Conservation (phyloP, 2,329 filamentous ascomycete genomes). For the Gyromitra esculenta region DNA sequence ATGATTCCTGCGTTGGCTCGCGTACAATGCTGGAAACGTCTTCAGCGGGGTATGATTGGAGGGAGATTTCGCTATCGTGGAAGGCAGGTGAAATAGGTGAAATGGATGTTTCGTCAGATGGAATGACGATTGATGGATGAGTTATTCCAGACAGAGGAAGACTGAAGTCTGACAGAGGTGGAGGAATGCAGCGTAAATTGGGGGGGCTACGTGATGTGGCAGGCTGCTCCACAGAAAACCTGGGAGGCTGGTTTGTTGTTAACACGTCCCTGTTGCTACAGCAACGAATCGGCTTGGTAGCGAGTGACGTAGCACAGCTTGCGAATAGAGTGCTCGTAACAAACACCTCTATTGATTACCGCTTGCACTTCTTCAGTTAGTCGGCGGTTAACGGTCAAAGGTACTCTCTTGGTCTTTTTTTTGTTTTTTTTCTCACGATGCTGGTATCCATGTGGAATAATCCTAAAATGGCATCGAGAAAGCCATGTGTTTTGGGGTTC, state of each 20-base stretch:
- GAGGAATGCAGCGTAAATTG: background rate
- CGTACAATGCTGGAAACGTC: background rate
- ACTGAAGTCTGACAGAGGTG: constrained; percentile 7
- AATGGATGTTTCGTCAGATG: background rate
- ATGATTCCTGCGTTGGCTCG: constrained; percentile 37
- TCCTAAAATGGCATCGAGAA: background rate
- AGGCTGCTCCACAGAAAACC: constrained; percentile 12
- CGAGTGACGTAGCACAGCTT: constrained; percentile 2
- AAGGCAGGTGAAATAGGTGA: constrained; percentile 17
- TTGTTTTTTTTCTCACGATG: background rate
- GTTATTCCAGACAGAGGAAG: constrained; percentile 22
- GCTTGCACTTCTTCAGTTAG: background rate
- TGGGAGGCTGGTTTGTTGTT: constrained; percentile 34
- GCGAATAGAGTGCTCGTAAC: too few species aligned
- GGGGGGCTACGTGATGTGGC: constrained; percentile 23
- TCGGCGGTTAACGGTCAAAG: background rate
- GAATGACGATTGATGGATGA: constrained; percentile 1
- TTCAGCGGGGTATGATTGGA: constrained; percentile 5
- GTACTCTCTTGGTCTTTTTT: too few species aligned
- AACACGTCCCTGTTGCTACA: background rate
- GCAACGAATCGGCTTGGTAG: constrained; percentile 13
- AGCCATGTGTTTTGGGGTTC: background rate
- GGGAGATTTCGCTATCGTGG: background rate
- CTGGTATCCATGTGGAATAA: constrained; percentile 2
- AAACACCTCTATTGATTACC: background rate